Evolutionary conservation across 345 rosid species (phyloP).

Genomic region (Boechera divaricarpa): DNA sequence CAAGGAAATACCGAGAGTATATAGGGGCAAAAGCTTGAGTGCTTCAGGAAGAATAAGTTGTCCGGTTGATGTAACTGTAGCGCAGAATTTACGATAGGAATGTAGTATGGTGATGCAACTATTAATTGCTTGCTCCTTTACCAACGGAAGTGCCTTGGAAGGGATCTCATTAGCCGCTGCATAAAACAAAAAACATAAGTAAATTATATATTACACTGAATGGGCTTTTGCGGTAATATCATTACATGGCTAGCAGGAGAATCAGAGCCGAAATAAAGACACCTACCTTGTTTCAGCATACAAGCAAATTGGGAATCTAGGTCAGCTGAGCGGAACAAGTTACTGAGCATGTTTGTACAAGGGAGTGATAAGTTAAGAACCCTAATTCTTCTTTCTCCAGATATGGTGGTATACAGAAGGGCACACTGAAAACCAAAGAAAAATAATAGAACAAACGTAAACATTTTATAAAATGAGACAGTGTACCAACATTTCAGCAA

Average conservation of each 20-base stretch:
- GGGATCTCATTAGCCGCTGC: slow-evolving; percentile 84
- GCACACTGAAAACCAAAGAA: slow-evolving; percentile 75
- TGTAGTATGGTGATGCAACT: slow-evolving; percentile 72
- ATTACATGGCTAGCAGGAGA: slow-evolving; percentile 3
- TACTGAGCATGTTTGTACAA: slow-evolving; percentile 86
- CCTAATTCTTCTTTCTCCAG: slow-evolving; percentile 97
- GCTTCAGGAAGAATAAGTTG: slow-evolving; percentile 99
- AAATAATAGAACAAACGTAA: slow-evolving; percentile 20
- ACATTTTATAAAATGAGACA: background rate
- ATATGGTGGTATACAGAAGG: slow-evolving; percentile 87
- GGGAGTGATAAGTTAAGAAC: slow-evolving; percentile 88
- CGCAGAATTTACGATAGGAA: slow-evolving; percentile 93
- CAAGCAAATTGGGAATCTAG: slow-evolving; percentile 94
- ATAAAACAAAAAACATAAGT: slow-evolving; percentile 22
- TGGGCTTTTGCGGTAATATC: background rate
- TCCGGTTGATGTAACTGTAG: slow-evolving; percentile 91
- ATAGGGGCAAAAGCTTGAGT: slow-evolving; percentile 90
- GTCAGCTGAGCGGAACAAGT: slow-evolving; percentile 94
- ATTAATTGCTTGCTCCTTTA: slow-evolving; percentile 79
- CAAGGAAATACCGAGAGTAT: slow-evolving; percentile 77
- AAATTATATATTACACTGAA: slow-evolving; percentile 19
- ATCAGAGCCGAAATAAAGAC: slow-evolving; percentile 18
- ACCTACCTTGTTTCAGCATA: slow-evolving; percentile 89
- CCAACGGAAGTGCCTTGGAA: slow-evolving; percentile 60
- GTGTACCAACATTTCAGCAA: slow-evolving; percentile 27